Evolutionary conservation across 2,329 filamentous ascomycete species (phyloP).

Genomic region (Coniochaeta pulveracea): DNA sequence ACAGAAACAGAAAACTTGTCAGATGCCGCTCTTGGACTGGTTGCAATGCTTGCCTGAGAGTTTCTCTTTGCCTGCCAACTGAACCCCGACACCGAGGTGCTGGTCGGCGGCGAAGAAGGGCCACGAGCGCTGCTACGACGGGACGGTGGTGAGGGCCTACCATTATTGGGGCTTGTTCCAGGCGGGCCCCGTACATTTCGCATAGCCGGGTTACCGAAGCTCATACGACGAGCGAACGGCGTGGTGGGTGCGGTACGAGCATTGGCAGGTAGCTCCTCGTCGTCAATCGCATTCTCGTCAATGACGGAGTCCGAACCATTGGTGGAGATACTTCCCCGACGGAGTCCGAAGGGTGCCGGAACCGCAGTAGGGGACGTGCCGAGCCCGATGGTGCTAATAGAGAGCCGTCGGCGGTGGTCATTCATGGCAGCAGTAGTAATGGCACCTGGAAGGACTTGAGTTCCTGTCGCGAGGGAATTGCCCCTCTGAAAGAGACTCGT

Average conservation of each 20-base stretch:
- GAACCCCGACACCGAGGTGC: constrained; percentile 20
- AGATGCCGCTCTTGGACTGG: constrained; percentile 49
- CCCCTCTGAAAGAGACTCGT: constrained; percentile 48
- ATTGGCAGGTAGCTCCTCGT: constrained; percentile 37
- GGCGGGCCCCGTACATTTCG: constrained; percentile 52
- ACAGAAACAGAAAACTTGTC: constrained; percentile 43
- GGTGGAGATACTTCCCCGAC: constrained; percentile 61
- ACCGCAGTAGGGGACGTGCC: constrained; percentile 52
- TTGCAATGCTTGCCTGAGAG: constrained; percentile 49
- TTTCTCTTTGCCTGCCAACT: no score
- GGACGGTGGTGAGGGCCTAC: constrained; percentile 39
- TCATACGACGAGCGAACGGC: constrained; percentile 75
- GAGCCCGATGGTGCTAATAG: constrained; percentile 63
- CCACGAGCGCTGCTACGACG: constrained; percentile 12
- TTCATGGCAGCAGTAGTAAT: constrained; percentile 33
- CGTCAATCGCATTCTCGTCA: constrained; percentile 65
- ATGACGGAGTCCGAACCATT: constrained; percentile 44
- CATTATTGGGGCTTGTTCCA: constrained; percentile 51
- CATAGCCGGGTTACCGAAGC: constrained; percentile 75
- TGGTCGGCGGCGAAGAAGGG: constrained; percentile 20
- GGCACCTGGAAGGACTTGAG: constrained; percentile 31
- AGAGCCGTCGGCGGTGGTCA: constrained; percentile 55
- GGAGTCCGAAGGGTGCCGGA: constrained; percentile 34
- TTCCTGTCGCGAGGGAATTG: constrained; percentile 35
- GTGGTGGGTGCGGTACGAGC: constrained; percentile 52